A percentile compares a stretch with the other conserved stretches of the same genome.
These are phyloP conservation scores for Vanrija humicola DNA, from an alignment of 1,284 basidiomycete species.

Conservation along the genomic window DNA sequence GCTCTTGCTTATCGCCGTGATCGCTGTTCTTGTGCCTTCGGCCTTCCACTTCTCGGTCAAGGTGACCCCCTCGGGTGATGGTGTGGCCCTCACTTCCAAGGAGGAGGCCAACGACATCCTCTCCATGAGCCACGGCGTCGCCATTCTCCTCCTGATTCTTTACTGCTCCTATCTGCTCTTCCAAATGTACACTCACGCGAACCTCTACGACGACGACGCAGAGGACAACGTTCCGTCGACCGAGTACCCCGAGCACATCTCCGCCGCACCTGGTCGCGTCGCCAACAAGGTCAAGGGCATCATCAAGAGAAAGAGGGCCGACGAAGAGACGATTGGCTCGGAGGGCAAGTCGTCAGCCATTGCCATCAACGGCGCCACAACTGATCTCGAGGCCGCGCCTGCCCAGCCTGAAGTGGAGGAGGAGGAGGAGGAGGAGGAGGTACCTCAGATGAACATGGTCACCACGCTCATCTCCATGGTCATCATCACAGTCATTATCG, in stretches of 20 bases:
- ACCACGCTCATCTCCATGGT: slow-evolving; percentile 49
- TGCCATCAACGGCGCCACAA: background rate
- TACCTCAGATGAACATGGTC: slow-evolving; percentile 52
- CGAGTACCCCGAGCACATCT: slow-evolving; percentile 35
- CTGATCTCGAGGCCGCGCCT: background rate
- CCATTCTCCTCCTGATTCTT: slow-evolving; percentile 69
- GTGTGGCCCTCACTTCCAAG: slow-evolving; percentile 10
- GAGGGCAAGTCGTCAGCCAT: background rate
- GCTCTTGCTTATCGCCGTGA: slow-evolving; percentile 52
- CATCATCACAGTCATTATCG: slow-evolving; percentile 43
- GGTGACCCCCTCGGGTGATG: slow-evolving; percentile 17
- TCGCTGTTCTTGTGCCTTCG: slow-evolving; percentile 52
- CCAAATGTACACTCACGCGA: slow-evolving; percentile 78
- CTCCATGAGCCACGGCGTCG: slow-evolving; percentile 70
- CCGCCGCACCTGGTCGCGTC: slow-evolving; percentile 23
- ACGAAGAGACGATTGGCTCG: slow-evolving; percentile 11
- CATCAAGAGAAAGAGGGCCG: slow-evolving; percentile 13
- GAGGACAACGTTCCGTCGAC: slow-evolving; percentile 31
- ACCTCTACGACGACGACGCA: slow-evolving; percentile 59
- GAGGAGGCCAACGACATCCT: slow-evolving; percentile 59
- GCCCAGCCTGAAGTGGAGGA: background rate
- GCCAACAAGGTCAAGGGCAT: slow-evolving; percentile 22
- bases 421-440: slow-evolving; percentile 47
- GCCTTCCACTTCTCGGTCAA: slow-evolving; percentile 52
- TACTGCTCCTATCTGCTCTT: slow-evolving; percentile 75